These are phyloP conservation scores for Colletotrichum limetticola DNA, from an alignment of 2,329 filamentous ascomycete species.

Conservation along the genomic window DNA sequence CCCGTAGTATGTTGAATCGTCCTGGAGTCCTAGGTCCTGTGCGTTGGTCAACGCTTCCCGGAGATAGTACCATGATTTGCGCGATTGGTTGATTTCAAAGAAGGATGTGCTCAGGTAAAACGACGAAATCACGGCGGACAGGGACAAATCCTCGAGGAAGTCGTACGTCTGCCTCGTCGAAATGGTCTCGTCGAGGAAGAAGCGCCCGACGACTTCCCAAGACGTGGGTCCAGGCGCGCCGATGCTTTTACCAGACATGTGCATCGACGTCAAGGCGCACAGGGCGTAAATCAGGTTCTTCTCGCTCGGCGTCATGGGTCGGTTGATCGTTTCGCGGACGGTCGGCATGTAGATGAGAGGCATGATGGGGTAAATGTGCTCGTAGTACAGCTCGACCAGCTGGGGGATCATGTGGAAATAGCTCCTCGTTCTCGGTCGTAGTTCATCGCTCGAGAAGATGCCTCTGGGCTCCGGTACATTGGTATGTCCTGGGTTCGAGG, in stretches of 20 bases:
- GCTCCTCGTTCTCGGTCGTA: conserved; percentile 49
- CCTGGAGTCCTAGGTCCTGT: conserved; percentile 67
- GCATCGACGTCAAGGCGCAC: conserved; percentile 64
- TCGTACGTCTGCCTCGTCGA: conserved; percentile 66
- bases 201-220: conserved; percentile 62
- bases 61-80: conserved; percentile 71
- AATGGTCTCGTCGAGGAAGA: conserved; percentile 68
- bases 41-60: conserved; percentile 70
- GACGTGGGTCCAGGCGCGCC: conserved; percentile 49
- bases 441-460: conserved; percentile 55
- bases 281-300: conserved; percentile 65
- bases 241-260: conserved; percentile 58
- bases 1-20: conserved; percentile 64
- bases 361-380: conserved; percentile 72
- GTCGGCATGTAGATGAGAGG: conserved; percentile 69
- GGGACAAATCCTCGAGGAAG: conserved; percentile 65
- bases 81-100: conserved; percentile 70
- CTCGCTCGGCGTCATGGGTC: conserved; percentile 49
- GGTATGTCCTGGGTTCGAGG: conserved; percentile 41
- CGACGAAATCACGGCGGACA: conserved; percentile 69
- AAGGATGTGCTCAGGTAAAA: conserved; percentile 71
- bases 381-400: conserved; percentile 71
- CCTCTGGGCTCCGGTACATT: conserved; percentile 47
- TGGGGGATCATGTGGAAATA: conserved; percentile 61
- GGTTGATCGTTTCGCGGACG: conserved; percentile 60